These are phyloP conservation scores for Rhododendron henanense DNA, from an alignment of 148 eudicot genomes.

Conservation along the genomic window DNA sequence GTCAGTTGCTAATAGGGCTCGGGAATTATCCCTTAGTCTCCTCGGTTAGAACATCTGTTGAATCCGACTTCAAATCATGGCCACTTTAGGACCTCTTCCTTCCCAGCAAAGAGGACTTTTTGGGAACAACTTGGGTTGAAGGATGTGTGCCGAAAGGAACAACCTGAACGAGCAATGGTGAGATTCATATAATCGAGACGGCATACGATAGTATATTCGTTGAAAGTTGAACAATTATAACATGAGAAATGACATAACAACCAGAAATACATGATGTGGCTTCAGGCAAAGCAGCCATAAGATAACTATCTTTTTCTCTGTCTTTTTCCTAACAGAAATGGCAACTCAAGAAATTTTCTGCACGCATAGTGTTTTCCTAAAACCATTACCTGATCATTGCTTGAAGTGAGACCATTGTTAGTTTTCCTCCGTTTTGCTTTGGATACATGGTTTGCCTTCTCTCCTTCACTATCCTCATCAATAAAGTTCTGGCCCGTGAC, in stretches of 20 bases:
- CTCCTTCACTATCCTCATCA: constrained; percentile 42
- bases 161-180: constrained; percentile 25
- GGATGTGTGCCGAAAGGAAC: constrained; percentile 21
- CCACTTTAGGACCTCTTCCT: background rate
- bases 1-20: background rate
- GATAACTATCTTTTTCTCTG: background rate
- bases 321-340: background rate
- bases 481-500: constrained; percentile 69
- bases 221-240: background rate
- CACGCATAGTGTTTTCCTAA: background rate
- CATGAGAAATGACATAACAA: background rate
- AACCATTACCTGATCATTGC: constrained; percentile 30
- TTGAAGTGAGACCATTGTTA: constrained; percentile 16
- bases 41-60: background rate
- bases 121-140: background rate
- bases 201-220: background rate
- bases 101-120: background rate
- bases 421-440: constrained; percentile 39
- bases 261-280: background rate
- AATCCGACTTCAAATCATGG: background rate
- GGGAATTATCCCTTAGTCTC: background rate
- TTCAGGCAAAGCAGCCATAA: background rate
- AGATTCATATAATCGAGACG: background rate
- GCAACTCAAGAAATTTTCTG: background rate
- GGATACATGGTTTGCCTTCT: constrained; percentile 15